Evolutionary conservation across 2,329 filamentous ascomycete genomes (phyloP), one percentile per base, ranked within the genome.

Genomic region (Arachnopeziza araneosa): DNA sequence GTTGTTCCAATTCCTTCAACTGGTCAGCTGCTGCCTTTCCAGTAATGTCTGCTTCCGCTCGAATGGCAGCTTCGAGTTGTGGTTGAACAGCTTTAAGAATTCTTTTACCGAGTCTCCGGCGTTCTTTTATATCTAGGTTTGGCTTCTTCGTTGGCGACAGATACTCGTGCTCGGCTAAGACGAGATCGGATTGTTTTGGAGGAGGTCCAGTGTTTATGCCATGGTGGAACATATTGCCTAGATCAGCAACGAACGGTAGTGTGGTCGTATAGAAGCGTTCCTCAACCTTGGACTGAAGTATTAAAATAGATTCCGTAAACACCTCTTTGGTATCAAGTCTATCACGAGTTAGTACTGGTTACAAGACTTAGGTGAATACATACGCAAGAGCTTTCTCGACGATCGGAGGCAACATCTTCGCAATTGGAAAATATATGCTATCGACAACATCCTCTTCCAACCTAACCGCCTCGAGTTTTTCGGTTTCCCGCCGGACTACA

Each of bases 351-450:
- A 84, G 78, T 61, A 74, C 75, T 59, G 21, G 14, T 19, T 21
- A n/a, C 30, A 10, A 52, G 8, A n/a, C 24, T 51, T 52, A 23
- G 22, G 9, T 8, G 51, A 55, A 26, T 59, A 84, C 92, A 84
- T 83, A 97, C 91, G 79, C 79, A 70, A 90, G 81, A 10, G 91
- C 91, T 75, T 89, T 91, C 50, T 92, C 88, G 55, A 97, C 79
- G 26, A 95, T 87, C 3, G 90, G 88, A 70, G 82, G 83, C 23
- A 99, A 81, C 55, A 96, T 77, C 67, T 86, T 86, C 59, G 87
- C 83, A 17, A 97, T 84, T 0, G 95, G 95, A 67, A 98, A 97
- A 75, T 98, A 99, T 67, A 96, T 88, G 44, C 85, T 88, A 72
- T 98, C 89, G 30, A 98, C 84, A 69, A 96, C 87, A 62, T 87